These are phyloP conservation scores for Sugiyamaella castrensis DNA, from an alignment of 1,139 yeast species.

Conservation along the genomic window DNA sequence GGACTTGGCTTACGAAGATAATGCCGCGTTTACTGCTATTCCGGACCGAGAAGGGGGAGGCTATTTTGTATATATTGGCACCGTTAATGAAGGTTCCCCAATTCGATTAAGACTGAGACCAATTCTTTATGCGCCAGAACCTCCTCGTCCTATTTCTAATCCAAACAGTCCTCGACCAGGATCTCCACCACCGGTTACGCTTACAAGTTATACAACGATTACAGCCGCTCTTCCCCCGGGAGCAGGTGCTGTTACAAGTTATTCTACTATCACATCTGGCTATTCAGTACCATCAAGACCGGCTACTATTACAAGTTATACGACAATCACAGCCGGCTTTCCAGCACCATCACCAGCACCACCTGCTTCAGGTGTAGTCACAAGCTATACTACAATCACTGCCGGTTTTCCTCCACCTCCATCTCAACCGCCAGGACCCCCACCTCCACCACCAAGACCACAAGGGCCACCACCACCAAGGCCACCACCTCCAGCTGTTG, in stretches of 20 bases:
- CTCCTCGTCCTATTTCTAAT: slow-evolving; percentile 1
- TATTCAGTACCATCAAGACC: background rate
- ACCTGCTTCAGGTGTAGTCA: background rate
- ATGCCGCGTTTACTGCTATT: slow-evolving; percentile 20
- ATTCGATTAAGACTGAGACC: slow-evolving; percentile 16
- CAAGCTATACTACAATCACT: background rate
- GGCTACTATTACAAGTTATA: too few relatives aligned
- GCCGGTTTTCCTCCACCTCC: too few relatives aligned
- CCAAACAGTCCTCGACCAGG: background rate
- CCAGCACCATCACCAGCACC: too few relatives aligned
- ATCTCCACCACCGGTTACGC: too few relatives aligned
- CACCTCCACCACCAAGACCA: too few relatives aligned
- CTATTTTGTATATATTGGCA: slow-evolving; percentile 19
- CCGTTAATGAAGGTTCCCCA: slow-evolving; percentile 16
- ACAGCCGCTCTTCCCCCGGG: too few relatives aligned
- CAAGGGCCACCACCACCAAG: too few relatives aligned
- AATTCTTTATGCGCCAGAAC: background rate
- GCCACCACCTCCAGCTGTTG: too few relatives aligned
- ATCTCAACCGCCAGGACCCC: too few relatives aligned
- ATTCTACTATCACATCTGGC: background rate
- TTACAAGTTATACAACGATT: background rate
- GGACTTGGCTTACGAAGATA: slow-evolving; percentile 17
- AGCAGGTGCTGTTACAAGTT: too few relatives aligned
- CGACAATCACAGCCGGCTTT: too few relatives aligned
- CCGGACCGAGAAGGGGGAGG: slow-evolving; percentile 16